Conservation (phyloP, 2,329 filamentous ascomycete species). For the Fusarium oxysporum region DNA sequence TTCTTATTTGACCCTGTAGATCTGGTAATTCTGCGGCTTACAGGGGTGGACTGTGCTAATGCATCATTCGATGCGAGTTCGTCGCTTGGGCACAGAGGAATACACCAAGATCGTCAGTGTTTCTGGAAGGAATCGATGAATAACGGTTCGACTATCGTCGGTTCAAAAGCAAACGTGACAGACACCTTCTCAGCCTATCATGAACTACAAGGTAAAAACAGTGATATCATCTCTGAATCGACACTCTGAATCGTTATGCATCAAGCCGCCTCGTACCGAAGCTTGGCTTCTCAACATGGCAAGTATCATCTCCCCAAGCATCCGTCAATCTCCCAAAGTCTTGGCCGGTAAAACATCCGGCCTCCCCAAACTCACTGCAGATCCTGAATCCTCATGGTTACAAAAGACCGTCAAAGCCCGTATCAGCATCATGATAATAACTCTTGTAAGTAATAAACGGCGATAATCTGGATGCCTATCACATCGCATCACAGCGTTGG, state of each 20-base stretch:
- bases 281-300: constrained; percentile 30
- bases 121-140: background rate
- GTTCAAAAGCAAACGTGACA: background rate
- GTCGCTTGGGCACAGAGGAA: background rate
- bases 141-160: constrained; percentile 1
- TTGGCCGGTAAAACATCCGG: constrained; percentile 14
- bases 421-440: background rate
- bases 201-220: background rate
- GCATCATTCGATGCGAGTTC: constrained; percentile 2
- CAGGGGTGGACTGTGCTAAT: constrained; percentile 8
- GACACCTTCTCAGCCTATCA: background rate
- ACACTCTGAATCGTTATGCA: constrained; percentile 14
- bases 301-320: constrained; percentile 30
- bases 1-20: constrained; percentile 20
- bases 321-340: constrained; percentile 25
- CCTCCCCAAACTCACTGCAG: background rate
- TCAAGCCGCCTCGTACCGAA: constrained; percentile 8
- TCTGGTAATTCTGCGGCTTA: constrained; percentile 4
- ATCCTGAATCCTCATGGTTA: background rate
- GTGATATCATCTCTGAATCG: constrained; percentile 7
- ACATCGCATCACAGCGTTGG: constrained; percentile 16
- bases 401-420: background rate
- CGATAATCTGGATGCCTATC: background rate
- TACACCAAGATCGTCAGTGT: constrained; percentile 9
- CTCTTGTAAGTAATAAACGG: background rate